Percentiles rank a stretch among this genome's conserved stretches.
These are phyloP conservation scores for Somion occarium DNA, from an alignment of 1,284 basidiomycete species.

Conservation along the genomic window DNA sequence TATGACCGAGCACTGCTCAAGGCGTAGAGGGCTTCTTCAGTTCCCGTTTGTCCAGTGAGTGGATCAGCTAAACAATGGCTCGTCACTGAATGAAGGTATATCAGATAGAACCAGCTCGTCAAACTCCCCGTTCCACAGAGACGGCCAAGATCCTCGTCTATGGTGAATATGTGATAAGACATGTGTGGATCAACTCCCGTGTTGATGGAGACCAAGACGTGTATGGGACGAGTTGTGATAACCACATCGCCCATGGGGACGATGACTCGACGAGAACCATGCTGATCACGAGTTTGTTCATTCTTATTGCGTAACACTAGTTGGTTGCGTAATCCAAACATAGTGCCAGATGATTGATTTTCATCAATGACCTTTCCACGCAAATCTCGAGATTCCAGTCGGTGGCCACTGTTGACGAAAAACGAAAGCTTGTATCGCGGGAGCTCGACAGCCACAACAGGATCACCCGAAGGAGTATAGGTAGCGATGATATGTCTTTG, in stretches of 20 bases:
- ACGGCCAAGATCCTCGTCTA: slow-evolving; percentile 33
- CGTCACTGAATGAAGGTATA: slow-evolving; percentile 43
- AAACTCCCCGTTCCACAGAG: slow-evolving; percentile 30
- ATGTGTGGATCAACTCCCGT: not conserved
- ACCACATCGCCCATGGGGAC: not conserved
- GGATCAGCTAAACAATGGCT: slow-evolving; percentile 39
- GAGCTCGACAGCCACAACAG: slow-evolving; percentile 16
- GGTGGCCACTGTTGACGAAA: slow-evolving; percentile 20
- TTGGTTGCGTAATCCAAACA: slow-evolving; percentile 35
- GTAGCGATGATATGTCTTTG: not conserved
- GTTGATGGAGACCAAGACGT: not conserved
- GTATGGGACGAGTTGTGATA: not conserved
- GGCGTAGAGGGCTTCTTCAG: slow-evolving; percentile 38
- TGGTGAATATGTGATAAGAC: not conserved
- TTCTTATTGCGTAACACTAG: slow-evolving; percentile 29
- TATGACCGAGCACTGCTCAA: slow-evolving; percentile 32
- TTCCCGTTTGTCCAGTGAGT: slow-evolving; percentile 39
- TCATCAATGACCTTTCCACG: slow-evolving; percentile 31
- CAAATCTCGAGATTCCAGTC: slow-evolving; percentile 31
- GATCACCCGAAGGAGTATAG: not conserved
- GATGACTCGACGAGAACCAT: not conserved
- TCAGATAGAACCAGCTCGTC: slow-evolving; percentile 32
- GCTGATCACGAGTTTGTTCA: not conserved
- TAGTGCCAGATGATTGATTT: slow-evolving; percentile 31
- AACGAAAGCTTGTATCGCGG: slow-evolving; percentile 36